Percentiles rank a stretch among this genome's conserved stretches.
Evolutionary conservation across 1,284 basidiomycete species (phyloP).

Genomic region (Malassezia slooffiae): DNA sequence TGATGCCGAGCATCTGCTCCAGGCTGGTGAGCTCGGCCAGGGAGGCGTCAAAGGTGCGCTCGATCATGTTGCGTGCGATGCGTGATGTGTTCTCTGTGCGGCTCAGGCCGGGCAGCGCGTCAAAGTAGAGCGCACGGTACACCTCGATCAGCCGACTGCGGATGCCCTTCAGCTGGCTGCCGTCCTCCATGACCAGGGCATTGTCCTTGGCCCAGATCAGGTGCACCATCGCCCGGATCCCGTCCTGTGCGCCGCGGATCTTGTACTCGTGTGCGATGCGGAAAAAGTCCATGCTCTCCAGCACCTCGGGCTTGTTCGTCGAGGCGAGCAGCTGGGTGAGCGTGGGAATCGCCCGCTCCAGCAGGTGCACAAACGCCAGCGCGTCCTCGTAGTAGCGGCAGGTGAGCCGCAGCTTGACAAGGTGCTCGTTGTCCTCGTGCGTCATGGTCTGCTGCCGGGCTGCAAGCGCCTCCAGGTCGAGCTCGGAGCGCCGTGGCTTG

Average conservation of each 20-base stretch:
- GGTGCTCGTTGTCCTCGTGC: slow-evolving; percentile 27
- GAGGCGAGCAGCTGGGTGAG: slow-evolving; percentile 72
- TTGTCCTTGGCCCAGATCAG: slow-evolving; percentile 96
- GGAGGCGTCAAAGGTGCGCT: slow-evolving; percentile 54
- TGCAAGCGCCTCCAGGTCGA: slow-evolving; percentile 30
- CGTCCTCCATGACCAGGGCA: slow-evolving; percentile 63
- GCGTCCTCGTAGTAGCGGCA: slow-evolving; percentile 83
- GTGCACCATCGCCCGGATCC: slow-evolving; percentile 92
- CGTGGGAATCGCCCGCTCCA: slow-evolving; percentile 67
- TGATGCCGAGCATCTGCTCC: slow-evolving; percentile 87
- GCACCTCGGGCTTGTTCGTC: slow-evolving; percentile 81
- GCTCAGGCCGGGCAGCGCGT: slow-evolving; percentile 50
- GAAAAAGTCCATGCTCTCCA: slow-evolving; percentile 94
- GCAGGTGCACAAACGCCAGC: slow-evolving; percentile 68
- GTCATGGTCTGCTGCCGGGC: slow-evolving; percentile 31
- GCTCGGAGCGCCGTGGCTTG: slow-evolving; percentile 48
- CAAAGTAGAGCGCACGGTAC: slow-evolving; percentile 81
- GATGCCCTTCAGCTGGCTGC: slow-evolving; percentile 77
- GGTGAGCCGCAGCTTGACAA: slow-evolving; percentile 63
- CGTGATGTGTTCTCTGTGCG: slow-evolving; percentile 77
- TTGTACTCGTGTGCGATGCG: slow-evolving; percentile 71
- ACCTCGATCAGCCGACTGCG: slow-evolving; percentile 77
- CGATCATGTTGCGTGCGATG: slow-evolving; percentile 95
- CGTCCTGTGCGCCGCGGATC: slow-evolving; percentile 55
- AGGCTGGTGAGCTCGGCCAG: slow-evolving; percentile 89